Percentiles rank a stretch among this genome's conserved stretches.
phyloP scores from a whole-genome alignment of 2,329 filamentous ascomycete species.

The Curvularia sp. region DNA sequence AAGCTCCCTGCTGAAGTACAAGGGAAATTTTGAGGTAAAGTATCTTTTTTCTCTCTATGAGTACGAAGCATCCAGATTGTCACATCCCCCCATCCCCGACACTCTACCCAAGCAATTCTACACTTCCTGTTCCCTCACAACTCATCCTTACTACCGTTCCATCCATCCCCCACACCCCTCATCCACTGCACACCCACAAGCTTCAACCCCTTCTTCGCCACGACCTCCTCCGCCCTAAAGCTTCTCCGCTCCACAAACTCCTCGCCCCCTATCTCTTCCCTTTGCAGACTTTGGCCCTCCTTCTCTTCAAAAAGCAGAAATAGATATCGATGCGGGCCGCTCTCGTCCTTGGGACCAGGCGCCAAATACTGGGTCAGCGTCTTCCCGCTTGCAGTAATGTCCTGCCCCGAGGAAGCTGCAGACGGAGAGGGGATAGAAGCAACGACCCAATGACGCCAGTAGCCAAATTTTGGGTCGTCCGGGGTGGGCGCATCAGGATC shows the following conservation, averaged over 20 bases:
- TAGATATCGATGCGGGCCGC: slow-evolving; percentile 45
- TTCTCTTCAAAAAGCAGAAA: slow-evolving; percentile 44
- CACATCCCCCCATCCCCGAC: neutral
- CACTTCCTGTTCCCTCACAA: slow-evolving; percentile 4
- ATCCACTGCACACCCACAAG: slow-evolving; percentile 48
- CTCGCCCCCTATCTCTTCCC: slow-evolving; percentile 44
- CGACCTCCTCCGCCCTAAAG: slow-evolving; percentile 36
- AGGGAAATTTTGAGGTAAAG: neutral
- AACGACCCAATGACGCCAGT: slow-evolving; percentile 63
- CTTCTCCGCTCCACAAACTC: slow-evolving; percentile 47
- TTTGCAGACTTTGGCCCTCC: slow-evolving; percentile 27
- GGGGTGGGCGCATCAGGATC: slow-evolving; percentile 65
- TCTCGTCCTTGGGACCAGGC: slow-evolving; percentile 47
- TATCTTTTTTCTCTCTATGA: too few relatives aligned
- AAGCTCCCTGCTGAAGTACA: neutral
- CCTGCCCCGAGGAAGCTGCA: neutral
- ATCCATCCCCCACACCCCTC: slow-evolving; percentile 48
- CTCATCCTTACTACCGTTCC: slow-evolving; percentile 32
- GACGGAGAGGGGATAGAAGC: slow-evolving; percentile 22
- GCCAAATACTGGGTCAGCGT: slow-evolving; percentile 44
- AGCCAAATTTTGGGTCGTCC: slow-evolving; percentile 62
- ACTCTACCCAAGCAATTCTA: neutral
- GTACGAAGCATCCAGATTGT: too few relatives aligned
- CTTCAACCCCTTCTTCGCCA: slow-evolving; percentile 35
- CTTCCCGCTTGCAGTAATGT: slow-evolving; percentile 23